A percentile compares a stretch with the other conserved stretches of the same genome.
Evolutionary conservation across 139 green algal species (phyloP).

Genomic region (Coelastrella sp.): DNA sequence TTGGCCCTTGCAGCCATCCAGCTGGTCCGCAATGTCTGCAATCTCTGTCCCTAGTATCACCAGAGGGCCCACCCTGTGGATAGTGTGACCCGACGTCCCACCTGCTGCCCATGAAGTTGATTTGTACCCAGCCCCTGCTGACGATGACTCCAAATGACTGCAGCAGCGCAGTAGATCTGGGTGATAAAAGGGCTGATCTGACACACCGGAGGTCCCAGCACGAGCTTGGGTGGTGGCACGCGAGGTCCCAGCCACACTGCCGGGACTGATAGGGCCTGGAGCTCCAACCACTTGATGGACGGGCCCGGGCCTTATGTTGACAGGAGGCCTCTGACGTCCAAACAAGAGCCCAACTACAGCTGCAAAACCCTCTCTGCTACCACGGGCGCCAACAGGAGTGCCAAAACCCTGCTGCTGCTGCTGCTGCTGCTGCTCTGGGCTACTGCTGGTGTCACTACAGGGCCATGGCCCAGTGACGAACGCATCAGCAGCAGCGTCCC

Average conservation of each 20-base stretch:
- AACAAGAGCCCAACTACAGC: not conserved
- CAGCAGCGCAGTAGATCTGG: not conserved
- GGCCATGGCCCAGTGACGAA: not conserved
- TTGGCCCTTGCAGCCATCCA: constrained; percentile 3
- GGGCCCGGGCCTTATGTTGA: not conserved
- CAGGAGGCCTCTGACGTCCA: not conserved
- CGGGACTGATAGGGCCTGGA: not conserved
- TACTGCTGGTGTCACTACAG: not conserved
- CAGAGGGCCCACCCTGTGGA: not conserved
- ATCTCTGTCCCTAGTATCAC: constrained; percentile 19
- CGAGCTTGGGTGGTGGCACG: not conserved
- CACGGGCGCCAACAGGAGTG: not conserved
- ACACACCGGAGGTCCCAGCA: not conserved
- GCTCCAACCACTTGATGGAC: not conserved
- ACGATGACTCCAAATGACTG: not conserved
- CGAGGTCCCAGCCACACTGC: not conserved
- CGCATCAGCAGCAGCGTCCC: constrained; percentile 19
- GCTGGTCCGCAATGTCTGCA: not conserved
- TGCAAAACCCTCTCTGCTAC: not conserved
- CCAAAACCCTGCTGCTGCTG: not conserved
- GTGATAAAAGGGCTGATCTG: not conserved
- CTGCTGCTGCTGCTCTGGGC: constrained; percentile 1
- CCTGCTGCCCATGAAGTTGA: not conserved
- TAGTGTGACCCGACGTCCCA: not conserved
- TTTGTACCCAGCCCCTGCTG: not conserved